Evolutionary conservation across 805 yeast genomes (phyloP).

Genomic region (Lipomyces yamadae): DNA sequence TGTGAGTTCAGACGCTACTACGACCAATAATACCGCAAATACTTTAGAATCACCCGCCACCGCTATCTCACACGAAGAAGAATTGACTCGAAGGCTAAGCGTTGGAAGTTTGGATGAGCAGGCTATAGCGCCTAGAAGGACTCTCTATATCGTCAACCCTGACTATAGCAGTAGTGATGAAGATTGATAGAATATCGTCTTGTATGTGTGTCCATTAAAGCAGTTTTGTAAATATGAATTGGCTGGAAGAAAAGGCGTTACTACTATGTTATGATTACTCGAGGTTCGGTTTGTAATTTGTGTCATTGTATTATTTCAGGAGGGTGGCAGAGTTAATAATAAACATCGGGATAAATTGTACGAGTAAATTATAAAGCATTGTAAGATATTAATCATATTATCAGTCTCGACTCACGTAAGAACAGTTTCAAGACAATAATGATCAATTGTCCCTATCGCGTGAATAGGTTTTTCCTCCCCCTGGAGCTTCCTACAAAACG

Average conservation of each 20-base stretch:
- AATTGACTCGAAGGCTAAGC: conserved; percentile 16
- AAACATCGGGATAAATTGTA: no score
- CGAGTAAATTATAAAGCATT: no score
- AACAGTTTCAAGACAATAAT: no score
- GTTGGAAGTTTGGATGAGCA: conserved; percentile 27
- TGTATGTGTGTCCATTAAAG: not conserved
- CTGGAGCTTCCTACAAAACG: no score
- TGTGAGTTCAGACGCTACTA: not conserved
- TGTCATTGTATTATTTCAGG: not conserved
- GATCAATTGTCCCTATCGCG: no score
- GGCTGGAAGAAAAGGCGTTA: not conserved
- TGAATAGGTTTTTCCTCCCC: no score
- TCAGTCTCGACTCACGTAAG: no score
- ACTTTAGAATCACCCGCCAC: not conserved
- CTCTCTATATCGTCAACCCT: conserved; percentile 32
- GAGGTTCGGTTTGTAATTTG: not conserved
- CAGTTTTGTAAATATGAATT: not conserved
- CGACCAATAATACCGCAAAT: not conserved
- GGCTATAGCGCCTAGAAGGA: conserved; percentile 17
- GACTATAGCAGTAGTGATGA: conserved; percentile 29
- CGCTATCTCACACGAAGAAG: not conserved
- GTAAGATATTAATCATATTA: no score
- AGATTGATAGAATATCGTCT: conserved; percentile 3
- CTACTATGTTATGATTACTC: not conserved
- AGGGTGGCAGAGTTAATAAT: not conserved